Conservation (phyloP, 2,329 filamentous ascomycete genomes). For the Tympanopsis confertula region DNA sequence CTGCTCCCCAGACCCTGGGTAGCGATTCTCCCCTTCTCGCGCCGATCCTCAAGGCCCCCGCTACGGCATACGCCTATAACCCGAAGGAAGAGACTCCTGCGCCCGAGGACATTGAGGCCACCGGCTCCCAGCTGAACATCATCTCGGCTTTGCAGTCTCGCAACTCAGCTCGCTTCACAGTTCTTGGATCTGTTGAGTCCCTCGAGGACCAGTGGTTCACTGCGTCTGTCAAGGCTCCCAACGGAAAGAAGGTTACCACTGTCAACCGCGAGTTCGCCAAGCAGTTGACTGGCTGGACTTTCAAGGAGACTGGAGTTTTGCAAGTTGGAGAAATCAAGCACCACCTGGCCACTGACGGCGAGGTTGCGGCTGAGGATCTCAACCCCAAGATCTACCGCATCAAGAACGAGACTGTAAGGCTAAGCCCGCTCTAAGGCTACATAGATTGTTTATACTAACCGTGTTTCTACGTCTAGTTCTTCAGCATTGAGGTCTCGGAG, state of each 20-base stretch:
- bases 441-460: constrained; percentile 7
- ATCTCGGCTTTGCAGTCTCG: constrained; percentile 58
- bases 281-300: constrained; percentile 58
- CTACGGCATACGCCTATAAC: constrained; percentile 61
- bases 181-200: constrained; percentile 56
- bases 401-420: constrained; percentile 63
- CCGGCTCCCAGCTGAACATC: constrained; percentile 52
- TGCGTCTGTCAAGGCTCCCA: constrained; percentile 39
- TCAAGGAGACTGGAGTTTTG: constrained; percentile 63
- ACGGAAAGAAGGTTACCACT: constrained; percentile 29
- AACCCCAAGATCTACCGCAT: constrained; percentile 64
- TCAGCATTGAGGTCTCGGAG: constrained; percentile 57
- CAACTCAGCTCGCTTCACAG: constrained; percentile 61
- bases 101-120: constrained; percentile 51
- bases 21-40: constrained; percentile 44
- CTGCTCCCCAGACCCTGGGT: constrained; percentile 55
- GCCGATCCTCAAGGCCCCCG: constrained; percentile 53
- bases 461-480: constrained; percentile 30
- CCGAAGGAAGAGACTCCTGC: constrained; percentile 51
- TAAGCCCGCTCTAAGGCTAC: neutral
- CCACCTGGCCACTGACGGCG: constrained; percentile 29
- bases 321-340: constrained; percentile 55
- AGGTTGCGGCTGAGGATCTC: constrained; percentile 19
- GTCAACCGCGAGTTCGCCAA: constrained; percentile 54
- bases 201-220: constrained; percentile 61